Base-by-base conservation (phyloP, 257 asterid species). In the Forsythia viridissima region DNA sequence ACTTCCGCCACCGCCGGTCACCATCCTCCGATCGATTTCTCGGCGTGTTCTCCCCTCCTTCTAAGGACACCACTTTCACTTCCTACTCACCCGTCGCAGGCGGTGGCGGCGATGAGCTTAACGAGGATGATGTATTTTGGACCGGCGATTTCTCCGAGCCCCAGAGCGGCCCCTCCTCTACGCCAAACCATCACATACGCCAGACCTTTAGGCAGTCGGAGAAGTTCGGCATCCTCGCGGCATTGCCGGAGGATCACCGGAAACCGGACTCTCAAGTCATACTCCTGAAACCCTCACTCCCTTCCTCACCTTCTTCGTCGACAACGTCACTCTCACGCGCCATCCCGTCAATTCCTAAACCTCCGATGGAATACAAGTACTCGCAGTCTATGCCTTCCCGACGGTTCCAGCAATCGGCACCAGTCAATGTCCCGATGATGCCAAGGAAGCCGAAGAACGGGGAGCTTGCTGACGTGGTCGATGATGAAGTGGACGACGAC, bases 91-190 rank as follows among this genome's bases (percentile, higher is more conserved):
- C 79, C 37, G 85, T 76, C 41, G 68, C 42, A 66, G 70, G 79
- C 15, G 85, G 39, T 21, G 73, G 80, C 15, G 85, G 80, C 40
- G 93, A 88, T 73, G 97, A 92, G 89, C 91, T 92, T 34, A 92
- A 82, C 83, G 97, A 92, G 72, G 84, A 87, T 81, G 97, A 92
- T 76, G 93, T 92, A 72, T 89, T 92, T 83, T 92, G 92, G 89
- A 88, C 89, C 66, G 83, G 68, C 85, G 78, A 82, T 80, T 75
- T 87, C 90, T 21, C 87, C 80, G 67, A 76, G 48, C 79, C 75
- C 69, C 75, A 59, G 76, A 38, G 11, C 43, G 70, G 69, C 55
- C n/a, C 24, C 0, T 38, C 85, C 73, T n/a, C 48, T 71, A 2
- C 68, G 13, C 9, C 71, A 13, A 42, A n/a, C 82, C 77, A 34